These are phyloP conservation scores for Mycena latifolia DNA, from an alignment of 768 basidiomycete genomes.

Conservation along the genomic window DNA sequence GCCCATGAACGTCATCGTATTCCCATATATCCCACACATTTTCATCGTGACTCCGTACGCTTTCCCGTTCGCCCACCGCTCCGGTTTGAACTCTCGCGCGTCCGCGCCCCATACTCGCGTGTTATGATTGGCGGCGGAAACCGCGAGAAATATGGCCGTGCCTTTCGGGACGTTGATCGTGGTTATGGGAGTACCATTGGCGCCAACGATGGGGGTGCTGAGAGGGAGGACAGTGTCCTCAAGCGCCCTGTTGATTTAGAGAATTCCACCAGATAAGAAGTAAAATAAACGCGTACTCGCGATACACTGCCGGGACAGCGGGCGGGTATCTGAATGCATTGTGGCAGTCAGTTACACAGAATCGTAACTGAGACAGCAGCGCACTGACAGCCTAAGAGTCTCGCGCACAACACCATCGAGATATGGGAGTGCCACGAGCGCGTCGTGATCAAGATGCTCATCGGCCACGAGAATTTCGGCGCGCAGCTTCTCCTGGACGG, in stretches of 20 bases:
- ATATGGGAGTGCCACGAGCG: conserved; percentile 1
- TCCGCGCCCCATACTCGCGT: conserved; percentile 2
- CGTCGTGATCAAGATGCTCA: neutral
- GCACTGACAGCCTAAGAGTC: neutral
- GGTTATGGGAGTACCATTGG: too few relatives aligned
- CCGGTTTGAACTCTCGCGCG: neutral
- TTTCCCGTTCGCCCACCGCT: neutral
- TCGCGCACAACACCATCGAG: neutral
- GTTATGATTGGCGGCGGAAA: neutral
- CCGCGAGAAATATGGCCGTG: neutral
- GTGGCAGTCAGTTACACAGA: too few relatives aligned
- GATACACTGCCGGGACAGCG: too few relatives aligned
- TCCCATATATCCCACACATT: neutral
- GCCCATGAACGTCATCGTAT: neutral
- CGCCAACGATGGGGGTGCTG: too few relatives aligned
- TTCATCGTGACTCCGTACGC: neutral
- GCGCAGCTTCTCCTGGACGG: neutral
- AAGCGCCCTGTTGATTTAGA: neutral
- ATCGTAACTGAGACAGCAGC: too few relatives aligned
- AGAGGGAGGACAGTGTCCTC: too few relatives aligned
- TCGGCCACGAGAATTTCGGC: neutral
- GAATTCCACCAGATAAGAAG: neutral
- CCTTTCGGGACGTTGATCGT: neutral
- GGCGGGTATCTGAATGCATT: too few relatives aligned
- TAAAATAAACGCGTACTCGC: too few relatives aligned